phyloP scores from a whole-genome alignment of 108 stramenopile species.

The Fistulifera solaris region DNA sequence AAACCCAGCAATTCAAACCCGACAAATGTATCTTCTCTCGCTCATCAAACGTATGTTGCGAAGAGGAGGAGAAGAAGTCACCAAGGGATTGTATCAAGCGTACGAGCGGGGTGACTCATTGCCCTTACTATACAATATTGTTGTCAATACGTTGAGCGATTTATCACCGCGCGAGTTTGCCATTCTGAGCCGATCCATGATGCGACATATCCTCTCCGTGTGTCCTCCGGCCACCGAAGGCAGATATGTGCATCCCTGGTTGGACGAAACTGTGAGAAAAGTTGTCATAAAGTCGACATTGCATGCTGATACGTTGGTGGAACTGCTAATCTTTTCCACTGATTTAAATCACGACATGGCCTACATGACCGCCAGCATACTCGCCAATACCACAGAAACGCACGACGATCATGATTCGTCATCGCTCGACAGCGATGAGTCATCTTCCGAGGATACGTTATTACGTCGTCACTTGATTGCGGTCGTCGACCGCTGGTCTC shows the following conservation, averaged over 20 bases:
- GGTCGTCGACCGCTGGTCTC: background rate
- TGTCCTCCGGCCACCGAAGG: background rate
- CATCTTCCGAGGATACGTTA: background rate
- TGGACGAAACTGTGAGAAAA: background rate
- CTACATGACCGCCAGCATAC: too few relatives aligned
- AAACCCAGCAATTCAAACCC: background rate
- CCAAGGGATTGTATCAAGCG: background rate
- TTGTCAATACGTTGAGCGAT: too few relatives aligned
- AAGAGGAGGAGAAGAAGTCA: background rate
- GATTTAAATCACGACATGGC: background rate
- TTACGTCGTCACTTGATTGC: background rate
- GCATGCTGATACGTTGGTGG: background rate
- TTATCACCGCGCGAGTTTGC: too few relatives aligned
- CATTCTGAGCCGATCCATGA: too few relatives aligned
- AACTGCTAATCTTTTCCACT: background rate
- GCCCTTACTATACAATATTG: too few relatives aligned
- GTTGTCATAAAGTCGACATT: background rate
- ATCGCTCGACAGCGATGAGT: background rate
- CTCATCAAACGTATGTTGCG: background rate
- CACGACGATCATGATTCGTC: background rate
- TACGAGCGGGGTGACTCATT: background rate
- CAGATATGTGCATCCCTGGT: background rate
- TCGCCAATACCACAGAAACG: background rate
- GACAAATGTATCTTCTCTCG: background rate
- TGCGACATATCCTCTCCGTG: too few relatives aligned